Percentiles rank a stretch among this genome's conserved stretches.
Conservation (phyloP, 345 rosid species). For the Draba incana region DNA sequence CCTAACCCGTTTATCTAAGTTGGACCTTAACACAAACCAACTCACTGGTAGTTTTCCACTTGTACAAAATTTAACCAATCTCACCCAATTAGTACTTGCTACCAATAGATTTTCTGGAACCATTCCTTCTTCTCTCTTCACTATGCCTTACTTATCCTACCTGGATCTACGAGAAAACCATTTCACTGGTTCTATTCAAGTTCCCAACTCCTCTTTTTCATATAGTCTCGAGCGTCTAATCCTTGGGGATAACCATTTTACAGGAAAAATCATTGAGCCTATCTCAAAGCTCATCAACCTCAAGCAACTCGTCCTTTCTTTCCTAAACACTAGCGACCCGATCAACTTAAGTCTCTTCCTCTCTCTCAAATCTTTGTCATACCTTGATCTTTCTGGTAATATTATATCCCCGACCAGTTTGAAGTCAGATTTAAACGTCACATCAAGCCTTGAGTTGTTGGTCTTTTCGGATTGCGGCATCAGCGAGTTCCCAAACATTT, state of each 20-base stretch:
- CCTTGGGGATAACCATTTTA: too few species aligned
- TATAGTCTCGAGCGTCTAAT: not conserved
- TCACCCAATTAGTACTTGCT: not conserved
- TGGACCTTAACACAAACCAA: not conserved
- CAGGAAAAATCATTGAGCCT: too few species aligned
- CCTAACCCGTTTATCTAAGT: not conserved
- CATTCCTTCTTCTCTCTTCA: constrained; percentile 10
- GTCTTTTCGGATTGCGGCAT: not conserved
- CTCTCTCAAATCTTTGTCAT: too few species aligned
- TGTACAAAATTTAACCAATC: constrained; percentile 21
- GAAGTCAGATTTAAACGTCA: not conserved
- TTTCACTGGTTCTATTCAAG: not conserved
- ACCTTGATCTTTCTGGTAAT: not conserved
- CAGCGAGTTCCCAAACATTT: not conserved
- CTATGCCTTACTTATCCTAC: constrained; percentile 5
- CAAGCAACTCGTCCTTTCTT: too few species aligned
- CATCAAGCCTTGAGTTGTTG: not conserved
- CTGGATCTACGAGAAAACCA: not conserved
- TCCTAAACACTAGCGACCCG: too few species aligned
- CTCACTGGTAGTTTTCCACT: constrained; percentile 16
- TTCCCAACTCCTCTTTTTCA: not conserved
- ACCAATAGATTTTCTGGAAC: constrained; percentile 15
- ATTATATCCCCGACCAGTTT: not conserved
- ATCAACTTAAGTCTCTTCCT: too few species aligned
- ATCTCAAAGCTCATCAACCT: too few species aligned